Conservation (phyloP, 2,329 filamentous ascomycete species). For the Colletotrichum lentis region DNA sequence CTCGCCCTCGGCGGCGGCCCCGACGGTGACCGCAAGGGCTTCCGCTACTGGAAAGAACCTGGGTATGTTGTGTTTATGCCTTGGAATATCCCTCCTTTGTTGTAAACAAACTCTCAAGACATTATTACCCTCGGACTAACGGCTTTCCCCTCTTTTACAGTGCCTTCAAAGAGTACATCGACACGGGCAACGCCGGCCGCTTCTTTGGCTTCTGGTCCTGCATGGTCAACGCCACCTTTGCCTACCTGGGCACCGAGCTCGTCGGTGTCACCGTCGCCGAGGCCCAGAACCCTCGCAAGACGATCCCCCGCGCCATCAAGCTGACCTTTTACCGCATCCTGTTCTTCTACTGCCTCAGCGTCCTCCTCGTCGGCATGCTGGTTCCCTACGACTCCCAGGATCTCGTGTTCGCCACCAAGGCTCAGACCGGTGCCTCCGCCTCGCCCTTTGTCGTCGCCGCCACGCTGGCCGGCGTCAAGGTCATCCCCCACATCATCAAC, state of each 20-base stretch:
- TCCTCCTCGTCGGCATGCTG: slow-evolving; percentile 78
- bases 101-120: too few species aligned
- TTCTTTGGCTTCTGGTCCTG: slow-evolving; percentile 74
- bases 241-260: slow-evolving; percentile 79
- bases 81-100: too few species aligned
- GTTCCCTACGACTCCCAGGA: slow-evolving; percentile 73
- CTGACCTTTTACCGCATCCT: slow-evolving; percentile 84
- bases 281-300: slow-evolving; percentile 80
- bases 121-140: slow-evolving; percentile 9
- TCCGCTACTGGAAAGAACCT: slow-evolving; percentile 71
- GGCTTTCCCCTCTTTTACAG: slow-evolving; percentile 27
- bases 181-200: slow-evolving; percentile 54
- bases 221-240: slow-evolving; percentile 80
- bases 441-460: slow-evolving; percentile 82
- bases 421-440: slow-evolving; percentile 61
- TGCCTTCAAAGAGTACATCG: slow-evolving; percentile 61
- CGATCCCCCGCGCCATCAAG: slow-evolving; percentile 79
- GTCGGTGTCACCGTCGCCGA: slow-evolving; percentile 82
- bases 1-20: slow-evolving; percentile 72
- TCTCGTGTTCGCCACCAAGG: slow-evolving; percentile 65
- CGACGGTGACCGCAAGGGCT: slow-evolving; percentile 68
- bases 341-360: slow-evolving; percentile 79
- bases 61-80: slow-evolving; percentile 49
- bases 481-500: slow-evolving; percentile 74
- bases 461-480: slow-evolving; percentile 66